phyloP scores from a whole-genome alignment of 1,284 basidiomycete species.

The Puccinia brachypodii region DNA sequence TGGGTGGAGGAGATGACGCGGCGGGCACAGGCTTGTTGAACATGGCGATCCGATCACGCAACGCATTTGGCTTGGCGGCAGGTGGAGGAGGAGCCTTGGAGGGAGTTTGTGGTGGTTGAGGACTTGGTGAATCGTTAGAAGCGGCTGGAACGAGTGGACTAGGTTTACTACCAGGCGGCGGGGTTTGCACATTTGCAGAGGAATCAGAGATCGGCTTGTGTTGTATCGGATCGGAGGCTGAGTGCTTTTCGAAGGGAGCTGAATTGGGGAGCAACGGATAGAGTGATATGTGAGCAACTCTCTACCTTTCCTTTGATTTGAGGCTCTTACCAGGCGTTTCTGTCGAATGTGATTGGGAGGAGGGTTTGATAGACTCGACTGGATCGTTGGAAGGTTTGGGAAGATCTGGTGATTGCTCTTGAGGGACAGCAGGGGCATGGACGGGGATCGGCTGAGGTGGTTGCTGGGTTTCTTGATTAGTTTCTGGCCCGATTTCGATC shows the following conservation, averaged over 20 bases:
- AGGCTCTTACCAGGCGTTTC: background rate
- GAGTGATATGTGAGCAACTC: no score
- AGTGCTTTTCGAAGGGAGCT: background rate
- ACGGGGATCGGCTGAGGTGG: background rate
- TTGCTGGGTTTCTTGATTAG: background rate
- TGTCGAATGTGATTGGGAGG: background rate
- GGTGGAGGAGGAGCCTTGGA: conserved; percentile 29
- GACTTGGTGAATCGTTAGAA: conserved; percentile 10
- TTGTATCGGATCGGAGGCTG: background rate
- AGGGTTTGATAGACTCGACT: background rate
- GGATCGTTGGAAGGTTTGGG: background rate
- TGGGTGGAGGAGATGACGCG: conserved; percentile 6
- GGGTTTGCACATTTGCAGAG: background rate
- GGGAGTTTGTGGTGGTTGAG: background rate
- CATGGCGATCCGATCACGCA: conserved; percentile 48
- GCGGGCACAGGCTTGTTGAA: conserved; percentile 38
- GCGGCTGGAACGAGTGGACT: background rate
- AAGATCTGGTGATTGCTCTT: background rate
- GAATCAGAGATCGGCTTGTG: background rate
- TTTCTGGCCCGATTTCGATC: conserved; percentile 11
- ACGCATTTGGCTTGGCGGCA: conserved; percentile 39
- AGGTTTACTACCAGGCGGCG: background rate
- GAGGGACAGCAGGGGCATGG: background rate
- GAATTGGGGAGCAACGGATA: background rate
- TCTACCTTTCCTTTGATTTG: background rate